phyloP scores from a whole-genome alignment of 805 yeast genomes.

The Kurtzmaniella fragi region DNA sequence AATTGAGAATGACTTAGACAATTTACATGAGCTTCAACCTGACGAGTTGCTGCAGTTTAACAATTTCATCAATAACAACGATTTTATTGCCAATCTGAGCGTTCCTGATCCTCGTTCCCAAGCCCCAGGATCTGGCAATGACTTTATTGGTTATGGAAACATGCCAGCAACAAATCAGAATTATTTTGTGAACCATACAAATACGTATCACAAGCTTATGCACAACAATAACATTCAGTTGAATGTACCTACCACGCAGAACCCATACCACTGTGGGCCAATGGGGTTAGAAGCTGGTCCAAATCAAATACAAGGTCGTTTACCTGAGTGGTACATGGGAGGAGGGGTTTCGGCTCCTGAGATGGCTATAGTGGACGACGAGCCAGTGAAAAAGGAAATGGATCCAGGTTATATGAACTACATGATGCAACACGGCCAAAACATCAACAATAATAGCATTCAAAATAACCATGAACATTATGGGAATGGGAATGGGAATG shows the following conservation, averaged over 20 bases:
- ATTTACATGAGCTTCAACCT: background rate
- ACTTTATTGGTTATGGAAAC: too few relatives aligned
- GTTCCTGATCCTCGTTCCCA: background rate
- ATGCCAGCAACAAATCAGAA: too few relatives aligned
- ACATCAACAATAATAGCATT: background rate
- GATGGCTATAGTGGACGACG: too few relatives aligned
- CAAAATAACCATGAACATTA: background rate
- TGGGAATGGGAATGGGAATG: background rate
- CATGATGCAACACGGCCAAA: too few relatives aligned
- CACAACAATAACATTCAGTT: conserved; percentile 1
- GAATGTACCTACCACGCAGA: background rate
- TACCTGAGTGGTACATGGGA: background rate
- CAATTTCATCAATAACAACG: conserved; percentile 3
- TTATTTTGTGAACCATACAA: too few relatives aligned
- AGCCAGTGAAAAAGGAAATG: too few relatives aligned
- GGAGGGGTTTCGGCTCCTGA: too few relatives aligned
- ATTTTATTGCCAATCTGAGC: conserved; percentile 1
- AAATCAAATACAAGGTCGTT: background rate
- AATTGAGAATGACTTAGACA: background rate
- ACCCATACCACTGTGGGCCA: background rate
- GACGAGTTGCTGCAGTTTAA: conserved; percentile 3
- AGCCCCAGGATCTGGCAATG: background rate
- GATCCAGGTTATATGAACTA: too few relatives aligned
- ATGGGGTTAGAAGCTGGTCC: background rate
- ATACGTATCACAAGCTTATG: background rate